These are phyloP conservation scores for Kluyveromyces starmeri DNA, from an alignment of 805 yeast genomes.

Conservation along the genomic window DNA sequence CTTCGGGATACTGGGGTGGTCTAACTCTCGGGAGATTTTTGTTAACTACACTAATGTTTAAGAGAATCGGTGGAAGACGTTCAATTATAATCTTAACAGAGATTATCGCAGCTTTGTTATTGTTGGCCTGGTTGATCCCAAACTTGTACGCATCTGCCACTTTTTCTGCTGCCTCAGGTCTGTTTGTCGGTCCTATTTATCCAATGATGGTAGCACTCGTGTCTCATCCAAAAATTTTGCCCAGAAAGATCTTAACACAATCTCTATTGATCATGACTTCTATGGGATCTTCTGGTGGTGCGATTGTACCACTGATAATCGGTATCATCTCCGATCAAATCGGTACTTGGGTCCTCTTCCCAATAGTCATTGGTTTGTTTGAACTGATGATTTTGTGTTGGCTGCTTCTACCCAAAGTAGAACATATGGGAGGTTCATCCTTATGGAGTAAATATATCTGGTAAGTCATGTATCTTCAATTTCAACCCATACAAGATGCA, in stretches of 20 bases:
- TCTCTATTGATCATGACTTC: conserved; percentile 45
- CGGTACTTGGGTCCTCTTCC: conserved; percentile 44
- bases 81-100: conserved; percentile 32
- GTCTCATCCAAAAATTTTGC: conserved; percentile 32
- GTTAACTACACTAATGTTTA: conserved; percentile 35
- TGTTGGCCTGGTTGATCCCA: conserved; percentile 43
- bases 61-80: conserved; percentile 37
- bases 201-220: conserved; percentile 40
- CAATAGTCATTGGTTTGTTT: conserved; percentile 35
- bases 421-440: conserved; percentile 10
- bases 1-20: conserved; percentile 63
- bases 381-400: conserved; percentile 31
- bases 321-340: conserved; percentile 39
- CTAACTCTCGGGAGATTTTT: conserved; percentile 47
- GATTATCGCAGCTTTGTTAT: conserved; percentile 31
- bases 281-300: conserved; percentile 52
- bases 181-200: conserved; percentile 51
- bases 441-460: conserved; percentile 2
- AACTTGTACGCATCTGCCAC: conserved; percentile 38
- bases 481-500: not conserved
- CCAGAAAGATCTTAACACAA: conserved; percentile 43
- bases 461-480: not conserved
- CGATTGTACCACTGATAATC: conserved; percentile 43
- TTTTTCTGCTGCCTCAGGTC: conserved; percentile 39
- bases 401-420: conserved; percentile 38